Conservation (phyloP, 2,329 filamentous ascomycete genomes). For the Pseudopyrenochaeta lycopersici region DNA sequence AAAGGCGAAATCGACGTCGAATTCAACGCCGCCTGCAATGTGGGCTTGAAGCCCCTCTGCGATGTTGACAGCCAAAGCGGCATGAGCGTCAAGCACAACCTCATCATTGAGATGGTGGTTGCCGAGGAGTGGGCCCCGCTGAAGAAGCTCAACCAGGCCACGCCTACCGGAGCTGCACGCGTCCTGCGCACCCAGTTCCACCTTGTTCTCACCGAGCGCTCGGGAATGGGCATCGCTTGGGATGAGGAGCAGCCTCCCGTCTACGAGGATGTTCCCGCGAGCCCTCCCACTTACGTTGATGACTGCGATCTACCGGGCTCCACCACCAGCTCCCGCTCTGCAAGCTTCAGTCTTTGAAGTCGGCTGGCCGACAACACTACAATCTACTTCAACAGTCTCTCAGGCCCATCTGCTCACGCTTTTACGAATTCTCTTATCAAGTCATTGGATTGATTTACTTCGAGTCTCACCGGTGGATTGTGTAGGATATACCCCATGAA, state of each 20-base stretch:
- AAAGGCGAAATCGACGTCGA: conserved; percentile 83
- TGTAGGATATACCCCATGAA: conserved; percentile 39
- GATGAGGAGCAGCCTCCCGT: conserved; percentile 94
- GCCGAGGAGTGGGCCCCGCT: conserved; percentile 82
- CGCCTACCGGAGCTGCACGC: conserved; percentile 87
- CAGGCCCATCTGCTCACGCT: conserved; percentile 11
- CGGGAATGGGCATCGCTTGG: conserved; percentile 92
- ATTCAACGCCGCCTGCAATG: conserved; percentile 72
- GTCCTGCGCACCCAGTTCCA: conserved; percentile 93
- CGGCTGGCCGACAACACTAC: conserved; percentile 2
- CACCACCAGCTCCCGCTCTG: conserved; percentile 30
- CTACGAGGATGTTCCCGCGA: conserved; percentile 91
- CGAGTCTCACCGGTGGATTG: conserved; percentile 25
- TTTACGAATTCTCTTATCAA: conserved; percentile 33
- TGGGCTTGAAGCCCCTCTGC: conserved; percentile 73
- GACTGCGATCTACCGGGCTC: conserved; percentile 37
- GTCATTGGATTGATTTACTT: conserved; percentile 21
- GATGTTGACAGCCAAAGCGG: conserved; percentile 79
- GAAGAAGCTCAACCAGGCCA: conserved; percentile 76
- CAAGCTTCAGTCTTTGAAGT: conserved; percentile 32
- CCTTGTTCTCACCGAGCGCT: conserved; percentile 80
- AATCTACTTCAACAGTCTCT: conserved; percentile 2
- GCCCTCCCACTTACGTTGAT: conserved; percentile 70
- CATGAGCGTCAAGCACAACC: conserved; percentile 80
- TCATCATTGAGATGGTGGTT: conserved; percentile 93